phyloP scores from a whole-genome alignment of 1,284 basidiomycete species.

The Neonothopanus nambi region DNA sequence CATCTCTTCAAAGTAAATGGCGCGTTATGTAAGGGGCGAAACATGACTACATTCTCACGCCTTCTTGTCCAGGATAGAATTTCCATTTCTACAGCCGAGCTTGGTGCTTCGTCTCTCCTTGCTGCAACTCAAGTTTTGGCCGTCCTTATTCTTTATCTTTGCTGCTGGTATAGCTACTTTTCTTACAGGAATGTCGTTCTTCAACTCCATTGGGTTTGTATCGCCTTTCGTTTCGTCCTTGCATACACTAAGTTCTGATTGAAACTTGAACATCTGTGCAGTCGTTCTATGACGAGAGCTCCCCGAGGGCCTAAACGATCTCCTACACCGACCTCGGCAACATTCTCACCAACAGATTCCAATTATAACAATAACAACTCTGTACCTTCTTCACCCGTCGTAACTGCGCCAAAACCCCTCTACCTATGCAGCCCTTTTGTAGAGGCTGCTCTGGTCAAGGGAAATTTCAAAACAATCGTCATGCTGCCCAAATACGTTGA shows the following conservation, averaged over 20 bases:
- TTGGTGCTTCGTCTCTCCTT: not conserved
- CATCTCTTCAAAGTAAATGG: too few relatives aligned
- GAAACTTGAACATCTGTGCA: constrained; percentile 25
- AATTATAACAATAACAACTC: constrained; percentile 35
- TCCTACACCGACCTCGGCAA: constrained; percentile 68
- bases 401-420: constrained; percentile 60
- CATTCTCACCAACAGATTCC: constrained; percentile 50
- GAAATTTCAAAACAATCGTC: constrained; percentile 98
- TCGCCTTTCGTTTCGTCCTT: not conserved
- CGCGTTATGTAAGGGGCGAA: too few relatives aligned
- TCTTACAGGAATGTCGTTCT: constrained; percentile 62
- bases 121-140: not conserved
- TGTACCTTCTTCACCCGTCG: constrained; percentile 40
- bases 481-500: constrained; percentile 97
- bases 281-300: constrained; percentile 70
- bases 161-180: not conserved
- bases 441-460: constrained; percentile 95
- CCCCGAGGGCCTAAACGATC: constrained; percentile 66
- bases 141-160: not conserved
- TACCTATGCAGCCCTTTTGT: constrained; percentile 96
- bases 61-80: too few relatives aligned
- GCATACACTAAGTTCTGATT: too few relatives aligned
- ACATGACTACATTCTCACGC: too few relatives aligned
- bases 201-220: constrained; percentile 73
- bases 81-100: too few relatives aligned